phyloP scores from a whole-genome alignment of 371 early-diverging fungal genomes.

The Phascolomyces articulosus region DNA sequence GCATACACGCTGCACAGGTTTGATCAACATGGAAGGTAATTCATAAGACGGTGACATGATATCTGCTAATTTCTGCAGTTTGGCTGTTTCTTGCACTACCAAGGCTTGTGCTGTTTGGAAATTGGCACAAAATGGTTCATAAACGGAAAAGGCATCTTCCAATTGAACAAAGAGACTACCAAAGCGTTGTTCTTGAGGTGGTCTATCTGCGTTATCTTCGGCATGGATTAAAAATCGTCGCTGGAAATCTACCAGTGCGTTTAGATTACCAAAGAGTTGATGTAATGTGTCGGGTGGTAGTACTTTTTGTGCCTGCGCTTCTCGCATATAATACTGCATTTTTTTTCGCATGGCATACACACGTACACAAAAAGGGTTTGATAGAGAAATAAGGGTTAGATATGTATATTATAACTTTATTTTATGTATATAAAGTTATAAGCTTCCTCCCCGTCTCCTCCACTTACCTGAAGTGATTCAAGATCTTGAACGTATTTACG shows the following conservation, averaged over 20 bases:
- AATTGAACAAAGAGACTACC: conserved; percentile 78
- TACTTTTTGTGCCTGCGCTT: conserved; percentile 57
- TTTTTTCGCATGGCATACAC: background rate
- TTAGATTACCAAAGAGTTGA: conserved; percentile 89
- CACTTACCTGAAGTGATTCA: conserved; percentile 62
- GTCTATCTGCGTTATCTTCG: conserved; percentile 77
- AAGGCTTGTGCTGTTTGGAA: conserved; percentile 74
- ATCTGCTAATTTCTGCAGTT: conserved; percentile 57
- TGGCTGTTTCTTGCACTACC: conserved; percentile 45
- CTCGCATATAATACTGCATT: conserved; percentile 50
- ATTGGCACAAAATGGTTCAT: conserved; percentile 94
- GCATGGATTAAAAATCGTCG: conserved; percentile 89
- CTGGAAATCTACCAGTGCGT: conserved; percentile 95
- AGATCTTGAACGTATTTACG: conserved; percentile 65
- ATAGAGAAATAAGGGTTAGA: no score
- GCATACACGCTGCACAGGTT: conserved; percentile 96
- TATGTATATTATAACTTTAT: no score
- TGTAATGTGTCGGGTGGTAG: conserved; percentile 77
- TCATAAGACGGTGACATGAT: conserved; percentile 84
- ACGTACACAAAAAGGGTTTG: background rate
- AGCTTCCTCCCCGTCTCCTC: no score
- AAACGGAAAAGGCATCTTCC: conserved; percentile 88
- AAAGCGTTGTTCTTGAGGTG: conserved; percentile 84
- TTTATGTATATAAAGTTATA: no score
- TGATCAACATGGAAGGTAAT: conserved; percentile 91